Conservation (phyloP, 2,329 filamentous ascomycete genomes). For the Epichloe sibirici region DNA sequence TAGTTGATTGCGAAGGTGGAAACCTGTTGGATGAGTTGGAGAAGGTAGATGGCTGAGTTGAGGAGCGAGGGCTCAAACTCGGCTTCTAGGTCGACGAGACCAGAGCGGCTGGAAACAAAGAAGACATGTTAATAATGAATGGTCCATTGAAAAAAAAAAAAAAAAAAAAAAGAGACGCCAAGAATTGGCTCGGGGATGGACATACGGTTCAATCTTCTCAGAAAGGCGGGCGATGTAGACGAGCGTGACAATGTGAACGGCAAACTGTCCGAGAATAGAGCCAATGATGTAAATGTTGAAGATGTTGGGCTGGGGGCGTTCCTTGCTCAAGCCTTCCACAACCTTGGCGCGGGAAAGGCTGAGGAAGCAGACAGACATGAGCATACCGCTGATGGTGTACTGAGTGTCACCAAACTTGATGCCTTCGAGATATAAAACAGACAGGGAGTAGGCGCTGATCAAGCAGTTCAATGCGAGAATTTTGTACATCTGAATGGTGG, state of each 20-base stretch:
- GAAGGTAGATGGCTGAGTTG: conserved; percentile 92
- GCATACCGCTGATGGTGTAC: conserved; percentile 97
- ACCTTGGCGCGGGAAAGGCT: conserved; percentile 96
- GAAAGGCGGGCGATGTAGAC: conserved; percentile 91
- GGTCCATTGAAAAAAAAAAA: not conserved
- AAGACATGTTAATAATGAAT: conserved; percentile 9
- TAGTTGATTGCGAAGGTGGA: conserved; percentile 99
- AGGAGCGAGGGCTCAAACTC: conserved; percentile 89
- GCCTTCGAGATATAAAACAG: conserved; percentile 89
- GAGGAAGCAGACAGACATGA: conserved; percentile 99
- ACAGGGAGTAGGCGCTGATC: conserved; percentile 94
- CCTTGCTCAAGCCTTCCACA: conserved; percentile 89
- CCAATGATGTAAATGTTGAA: conserved; percentile 99
- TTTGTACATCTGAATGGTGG: conserved; percentile 99
- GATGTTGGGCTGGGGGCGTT: conserved; percentile 95
- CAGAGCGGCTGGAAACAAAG: conserved; percentile 28
- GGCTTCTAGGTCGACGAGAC: conserved; percentile 76
- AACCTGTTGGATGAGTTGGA: conserved; percentile 97
- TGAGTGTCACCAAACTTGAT: conserved; percentile 99
- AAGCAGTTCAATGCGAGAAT: conserved; percentile 95
- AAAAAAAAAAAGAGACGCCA: not conserved
- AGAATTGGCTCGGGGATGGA: conserved; percentile 12
- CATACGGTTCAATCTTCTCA: conserved; percentile 73
- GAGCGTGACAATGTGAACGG: conserved; percentile 83
- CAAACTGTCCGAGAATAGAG: conserved; percentile 93